A percentile compares a stretch with the other conserved stretches of the same genome.
Conservation (phyloP, 164 flowering plant species). For the Liquidambar formosana region DNA sequence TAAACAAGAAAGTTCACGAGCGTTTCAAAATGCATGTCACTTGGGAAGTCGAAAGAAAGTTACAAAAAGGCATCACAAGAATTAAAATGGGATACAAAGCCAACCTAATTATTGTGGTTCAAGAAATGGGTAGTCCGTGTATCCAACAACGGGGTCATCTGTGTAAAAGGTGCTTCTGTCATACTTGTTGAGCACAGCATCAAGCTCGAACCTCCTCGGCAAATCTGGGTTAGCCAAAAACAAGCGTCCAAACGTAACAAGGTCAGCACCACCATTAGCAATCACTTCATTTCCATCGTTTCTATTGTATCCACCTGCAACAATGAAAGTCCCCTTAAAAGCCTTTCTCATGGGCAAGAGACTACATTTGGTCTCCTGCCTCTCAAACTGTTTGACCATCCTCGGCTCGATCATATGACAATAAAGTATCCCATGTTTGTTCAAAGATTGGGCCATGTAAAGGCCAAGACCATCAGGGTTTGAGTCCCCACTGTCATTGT, state of each 20-base stretch:
- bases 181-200: slow-evolving; percentile 25
- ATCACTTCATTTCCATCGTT: background rate
- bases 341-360: slow-evolving; percentile 26
- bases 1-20: too few species aligned
- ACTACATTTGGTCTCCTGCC: background rate
- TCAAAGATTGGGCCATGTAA: slow-evolving; percentile 16
- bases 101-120: background rate
- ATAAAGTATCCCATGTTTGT: slow-evolving; percentile 3
- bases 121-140: slow-evolving; percentile 32
- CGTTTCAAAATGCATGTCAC: too few species aligned
- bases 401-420: slow-evolving; percentile 15
- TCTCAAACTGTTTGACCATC: slow-evolving; percentile 7
- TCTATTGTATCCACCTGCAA: background rate
- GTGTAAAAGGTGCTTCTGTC: slow-evolving; percentile 20
- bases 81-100: too few species aligned
- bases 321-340: slow-evolving; percentile 23
- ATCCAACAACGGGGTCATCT: slow-evolving; percentile 22
- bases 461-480: slow-evolving; percentile 22
- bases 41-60: too few species aligned
- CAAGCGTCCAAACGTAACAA: slow-evolving; percentile 23
- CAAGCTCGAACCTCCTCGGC: slow-evolving; percentile 16
- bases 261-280: slow-evolving; percentile 6
- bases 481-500: slow-evolving; percentile 15
- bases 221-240: slow-evolving; percentile 31
- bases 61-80: too few species aligned